phyloP scores from a whole-genome alignment of 2,329 filamentous ascomycete species.

The Talaromyces verruculosus region DNA sequence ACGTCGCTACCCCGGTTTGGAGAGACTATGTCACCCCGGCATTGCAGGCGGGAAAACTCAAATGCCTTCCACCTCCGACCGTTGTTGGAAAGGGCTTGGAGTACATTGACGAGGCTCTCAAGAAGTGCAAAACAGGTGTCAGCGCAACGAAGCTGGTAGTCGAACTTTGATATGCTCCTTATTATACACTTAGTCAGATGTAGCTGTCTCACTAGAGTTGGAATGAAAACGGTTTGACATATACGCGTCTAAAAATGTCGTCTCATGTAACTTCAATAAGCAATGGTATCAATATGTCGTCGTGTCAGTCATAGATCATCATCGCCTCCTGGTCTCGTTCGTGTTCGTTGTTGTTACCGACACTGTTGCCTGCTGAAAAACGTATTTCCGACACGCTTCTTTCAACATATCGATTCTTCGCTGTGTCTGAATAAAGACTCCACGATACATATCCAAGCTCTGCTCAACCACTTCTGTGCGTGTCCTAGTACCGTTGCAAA shows the following conservation, averaged over 20 bases:
- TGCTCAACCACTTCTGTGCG: slow-evolving; percentile 74
- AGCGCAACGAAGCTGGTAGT: slow-evolving; percentile 43
- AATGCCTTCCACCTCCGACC: slow-evolving; percentile 36
- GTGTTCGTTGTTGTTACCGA: slow-evolving; percentile 1
- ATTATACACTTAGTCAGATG: neutral
- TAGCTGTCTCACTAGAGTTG: neutral
- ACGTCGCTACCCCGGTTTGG: slow-evolving; percentile 31
- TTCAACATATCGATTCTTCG: slow-evolving; percentile 68
- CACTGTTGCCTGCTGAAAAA: slow-evolving; percentile 30
- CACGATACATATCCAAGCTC: slow-evolving; percentile 81
- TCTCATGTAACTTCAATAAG: neutral
- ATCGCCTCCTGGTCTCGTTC: slow-evolving; percentile 9
- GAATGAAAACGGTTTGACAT: neutral
- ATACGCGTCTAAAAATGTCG: neutral
- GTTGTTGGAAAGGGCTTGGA: slow-evolving; percentile 42
- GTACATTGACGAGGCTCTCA: slow-evolving; percentile 38
- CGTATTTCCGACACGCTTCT: slow-evolving; percentile 58
- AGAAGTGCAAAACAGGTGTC: slow-evolving; percentile 40
- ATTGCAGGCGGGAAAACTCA: slow-evolving; percentile 31
- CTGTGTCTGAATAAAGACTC: slow-evolving; percentile 79
- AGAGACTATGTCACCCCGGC: slow-evolving; percentile 32
- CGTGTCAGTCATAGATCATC: neutral
- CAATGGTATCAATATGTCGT: neutral
- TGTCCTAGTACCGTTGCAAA: slow-evolving; percentile 81
- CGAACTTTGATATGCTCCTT: slow-evolving; percentile 17